Conservation (phyloP, 2,329 filamentous ascomycete species). For the Ceratocystis lukuohia region DNA sequence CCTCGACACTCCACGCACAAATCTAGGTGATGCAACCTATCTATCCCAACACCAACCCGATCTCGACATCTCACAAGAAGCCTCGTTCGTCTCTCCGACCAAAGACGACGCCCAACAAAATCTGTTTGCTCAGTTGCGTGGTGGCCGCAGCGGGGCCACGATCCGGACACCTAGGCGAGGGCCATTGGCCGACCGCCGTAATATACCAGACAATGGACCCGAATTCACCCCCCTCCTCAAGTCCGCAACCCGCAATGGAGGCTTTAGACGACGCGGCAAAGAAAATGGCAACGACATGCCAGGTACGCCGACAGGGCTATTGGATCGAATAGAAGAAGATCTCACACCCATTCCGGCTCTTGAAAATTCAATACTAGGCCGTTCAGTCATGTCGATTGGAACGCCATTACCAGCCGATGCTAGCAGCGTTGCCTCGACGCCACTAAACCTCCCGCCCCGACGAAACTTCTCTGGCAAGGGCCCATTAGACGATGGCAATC, state of each 20-base stretch:
- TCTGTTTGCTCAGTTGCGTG: constrained; percentile 60
- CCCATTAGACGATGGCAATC: constrained; percentile 71
- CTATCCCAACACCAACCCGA: constrained; percentile 51
- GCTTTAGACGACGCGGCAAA: constrained; percentile 46
- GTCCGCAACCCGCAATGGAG: constrained; percentile 59
- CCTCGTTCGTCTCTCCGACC: constrained; percentile 69
- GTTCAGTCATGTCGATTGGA: constrained; percentile 44
- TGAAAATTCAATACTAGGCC: constrained; percentile 58
- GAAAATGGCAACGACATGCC: constrained; percentile 45
- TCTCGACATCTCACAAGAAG: constrained; percentile 75
- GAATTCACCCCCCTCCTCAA: constrained; percentile 95
- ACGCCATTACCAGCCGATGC: constrained; percentile 36
- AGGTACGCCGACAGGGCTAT: constrained; percentile 49
- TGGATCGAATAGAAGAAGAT: constrained; percentile 54
- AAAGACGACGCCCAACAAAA: constrained; percentile 52
- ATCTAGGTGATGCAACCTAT: constrained; percentile 72
- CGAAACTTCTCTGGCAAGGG: constrained; percentile 46
- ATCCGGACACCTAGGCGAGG: constrained; percentile 54
- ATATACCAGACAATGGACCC: constrained; percentile 52
- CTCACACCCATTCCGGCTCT: constrained; percentile 61
- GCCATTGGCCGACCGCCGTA: constrained; percentile 57
- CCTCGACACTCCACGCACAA: constrained; percentile 78
- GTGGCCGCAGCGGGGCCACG: constrained; percentile 36
- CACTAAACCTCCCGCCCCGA: constrained; percentile 55
- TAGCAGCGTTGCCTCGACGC: constrained; percentile 74